Percentiles rank a stretch among this genome's conserved stretches.
phyloP scores from a whole-genome alignment of 2,329 filamentous ascomycete genomes.

The Chrysoporthe cubensis region DNA sequence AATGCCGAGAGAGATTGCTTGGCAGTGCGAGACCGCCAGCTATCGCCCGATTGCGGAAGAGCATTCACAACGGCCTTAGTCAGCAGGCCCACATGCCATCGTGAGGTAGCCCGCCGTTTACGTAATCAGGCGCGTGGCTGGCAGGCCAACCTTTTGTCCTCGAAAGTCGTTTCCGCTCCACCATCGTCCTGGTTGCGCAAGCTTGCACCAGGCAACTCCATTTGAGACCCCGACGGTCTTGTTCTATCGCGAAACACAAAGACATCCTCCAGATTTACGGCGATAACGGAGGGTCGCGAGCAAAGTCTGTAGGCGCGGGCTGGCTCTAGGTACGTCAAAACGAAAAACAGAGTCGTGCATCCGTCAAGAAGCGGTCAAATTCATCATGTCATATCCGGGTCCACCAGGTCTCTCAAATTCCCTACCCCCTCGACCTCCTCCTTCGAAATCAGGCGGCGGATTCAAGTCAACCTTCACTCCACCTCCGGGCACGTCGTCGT shows the following conservation, averaged over 20 bases:
- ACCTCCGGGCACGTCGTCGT: constrained; percentile 41
- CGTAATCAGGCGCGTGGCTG: constrained; percentile 1
- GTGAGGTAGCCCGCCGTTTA: not conserved
- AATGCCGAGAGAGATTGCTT: not conserved
- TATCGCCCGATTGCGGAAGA: not conserved
- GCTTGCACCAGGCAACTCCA: not conserved
- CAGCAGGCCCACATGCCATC: not conserved
- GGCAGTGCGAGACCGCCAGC: not conserved
- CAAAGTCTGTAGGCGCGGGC: constrained; percentile 31
- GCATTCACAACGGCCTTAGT: not conserved
- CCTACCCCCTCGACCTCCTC: constrained; percentile 78
- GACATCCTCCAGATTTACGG: not conserved
- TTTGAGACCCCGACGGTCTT: not conserved
- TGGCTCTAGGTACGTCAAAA: constrained; percentile 57
- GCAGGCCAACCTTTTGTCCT: not conserved
- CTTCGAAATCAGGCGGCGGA: constrained; percentile 49
- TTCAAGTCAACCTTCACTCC: constrained; percentile 58
- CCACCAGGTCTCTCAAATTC: constrained; percentile 77
- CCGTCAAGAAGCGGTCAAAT: constrained; percentile 47
- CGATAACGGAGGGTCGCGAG: constrained; percentile 13
- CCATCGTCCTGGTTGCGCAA: constrained; percentile 1
- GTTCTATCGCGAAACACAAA: not conserved
- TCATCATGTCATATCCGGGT: constrained; percentile 85
- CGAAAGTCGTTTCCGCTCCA: not conserved
- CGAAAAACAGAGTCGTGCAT: constrained; percentile 34